These are phyloP conservation scores for Phenoliferia sp. DNA, from an alignment of 1,284 basidiomycete species.

Conservation along the genomic window DNA sequence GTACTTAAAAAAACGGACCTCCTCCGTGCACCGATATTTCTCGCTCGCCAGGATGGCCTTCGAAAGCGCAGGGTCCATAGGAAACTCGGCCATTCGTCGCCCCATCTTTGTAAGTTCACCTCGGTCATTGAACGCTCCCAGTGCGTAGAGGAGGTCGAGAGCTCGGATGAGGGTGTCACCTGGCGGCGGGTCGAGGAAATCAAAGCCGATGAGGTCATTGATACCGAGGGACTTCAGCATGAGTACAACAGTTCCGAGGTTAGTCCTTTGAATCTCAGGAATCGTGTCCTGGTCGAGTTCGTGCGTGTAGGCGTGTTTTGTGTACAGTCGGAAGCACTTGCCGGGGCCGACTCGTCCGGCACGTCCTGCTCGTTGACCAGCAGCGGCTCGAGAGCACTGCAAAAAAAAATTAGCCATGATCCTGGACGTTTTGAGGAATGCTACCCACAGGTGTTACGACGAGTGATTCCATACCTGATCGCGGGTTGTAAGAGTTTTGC, in stretches of 20 bases:
- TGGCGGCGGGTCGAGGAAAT: slow-evolving; percentile 64
- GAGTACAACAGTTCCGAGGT: slow-evolving; percentile 53
- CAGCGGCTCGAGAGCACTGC: slow-evolving; percentile 63
- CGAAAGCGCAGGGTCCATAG: slow-evolving; percentile 87
- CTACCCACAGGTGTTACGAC: slow-evolving; percentile 74
- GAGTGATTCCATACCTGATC: slow-evolving; percentile 92
- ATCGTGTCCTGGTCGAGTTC: slow-evolving; percentile 58
- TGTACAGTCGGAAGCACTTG: slow-evolving; percentile 84
- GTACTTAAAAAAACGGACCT: slow-evolving; percentile 57
- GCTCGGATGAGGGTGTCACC: slow-evolving; percentile 42
- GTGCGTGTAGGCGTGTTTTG: slow-evolving; percentile 60
- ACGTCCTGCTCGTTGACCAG: slow-evolving; percentile 92
- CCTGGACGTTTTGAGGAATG: not conserved
- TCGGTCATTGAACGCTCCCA: slow-evolving; percentile 92
- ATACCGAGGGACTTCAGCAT: slow-evolving; percentile 60
- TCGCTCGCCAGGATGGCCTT: slow-evolving; percentile 72
- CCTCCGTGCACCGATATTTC: slow-evolving; percentile 61
- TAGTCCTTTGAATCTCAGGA: slow-evolving; percentile 55
- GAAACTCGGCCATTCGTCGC: slow-evolving; percentile 96
- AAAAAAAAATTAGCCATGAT: not conserved
- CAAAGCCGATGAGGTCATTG: slow-evolving; percentile 59
- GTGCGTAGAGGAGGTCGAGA: slow-evolving; percentile 85
- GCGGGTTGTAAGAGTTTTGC: slow-evolving; percentile 93
- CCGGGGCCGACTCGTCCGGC: slow-evolving; percentile 96
- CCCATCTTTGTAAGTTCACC: slow-evolving; percentile 96